phyloP scores from a whole-genome alignment of 345 rosid species.

The Rhodamnia rubescens region DNA sequence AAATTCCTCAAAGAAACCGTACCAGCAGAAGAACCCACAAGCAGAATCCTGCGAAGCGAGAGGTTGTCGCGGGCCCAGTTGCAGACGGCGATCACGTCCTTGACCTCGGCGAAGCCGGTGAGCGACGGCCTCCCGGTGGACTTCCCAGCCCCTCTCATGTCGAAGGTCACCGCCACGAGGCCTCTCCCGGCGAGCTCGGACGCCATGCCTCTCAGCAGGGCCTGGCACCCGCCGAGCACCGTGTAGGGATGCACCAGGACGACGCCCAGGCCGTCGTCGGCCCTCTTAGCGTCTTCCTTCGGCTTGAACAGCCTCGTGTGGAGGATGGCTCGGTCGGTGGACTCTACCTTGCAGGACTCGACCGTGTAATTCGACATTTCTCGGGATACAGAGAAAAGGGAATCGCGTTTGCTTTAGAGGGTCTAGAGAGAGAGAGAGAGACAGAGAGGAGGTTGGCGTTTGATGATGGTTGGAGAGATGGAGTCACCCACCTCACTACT shows the following conservation, averaged over 20 bases:
- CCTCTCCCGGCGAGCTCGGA: slow-evolving; percentile 52
- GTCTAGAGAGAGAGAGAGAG: neutral
- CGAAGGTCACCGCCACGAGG: slow-evolving; percentile 64
- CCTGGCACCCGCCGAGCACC: slow-evolving; percentile 76
- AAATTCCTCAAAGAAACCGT: neutral
- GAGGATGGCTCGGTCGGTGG: slow-evolving; percentile 6
- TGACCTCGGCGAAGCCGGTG: slow-evolving; percentile 72
- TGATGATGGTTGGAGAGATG: neutral
- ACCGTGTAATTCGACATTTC: slow-evolving; percentile 5
- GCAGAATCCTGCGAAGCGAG: slow-evolving; percentile 45
- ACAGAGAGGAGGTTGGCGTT: neutral
- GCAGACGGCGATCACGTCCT: slow-evolving; percentile 79
- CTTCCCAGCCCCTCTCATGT: slow-evolving; percentile 84
- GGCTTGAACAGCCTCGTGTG: slow-evolving; percentile 41
- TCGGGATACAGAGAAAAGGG: neutral
- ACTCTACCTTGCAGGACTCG: slow-evolving; percentile 10
- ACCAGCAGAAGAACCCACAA: slow-evolving; percentile 96
- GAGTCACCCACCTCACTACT: neutral
- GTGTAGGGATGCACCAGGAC: slow-evolving; percentile 92
- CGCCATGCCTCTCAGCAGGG: slow-evolving; percentile 64
- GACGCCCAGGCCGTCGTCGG: slow-evolving; percentile 20
- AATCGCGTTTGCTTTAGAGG: neutral
- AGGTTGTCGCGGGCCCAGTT: slow-evolving; percentile 49
- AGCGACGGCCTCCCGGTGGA: slow-evolving; percentile 84
- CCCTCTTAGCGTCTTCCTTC: slow-evolving; percentile 12